Conservation (phyloP, 2,329 filamentous ascomycete genomes). For the Corynespora cassiicola region DNA sequence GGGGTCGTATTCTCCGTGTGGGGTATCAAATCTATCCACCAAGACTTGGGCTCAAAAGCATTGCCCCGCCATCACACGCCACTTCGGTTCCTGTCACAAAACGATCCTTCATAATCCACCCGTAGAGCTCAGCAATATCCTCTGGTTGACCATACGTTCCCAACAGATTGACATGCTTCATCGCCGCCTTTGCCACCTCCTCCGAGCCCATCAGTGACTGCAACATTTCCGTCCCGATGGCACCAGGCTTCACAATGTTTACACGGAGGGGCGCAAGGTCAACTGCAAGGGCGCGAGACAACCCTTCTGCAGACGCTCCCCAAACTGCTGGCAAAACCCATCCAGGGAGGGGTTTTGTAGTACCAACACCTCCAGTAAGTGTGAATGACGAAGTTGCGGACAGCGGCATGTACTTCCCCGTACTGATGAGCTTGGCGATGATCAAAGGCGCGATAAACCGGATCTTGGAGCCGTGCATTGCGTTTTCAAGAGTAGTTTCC, state of each 20-base stretch:
- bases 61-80: conserved; percentile 45
- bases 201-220: conserved; percentile 24
- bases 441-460: conserved; percentile 44
- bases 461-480: conserved; percentile 33
- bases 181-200: conserved; percentile 21
- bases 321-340: conserved; percentile 38
- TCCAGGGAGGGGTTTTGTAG: conserved; percentile 40
- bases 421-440: conserved; percentile 48
- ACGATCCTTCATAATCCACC: conserved; percentile 52
- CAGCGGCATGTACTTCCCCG: conserved; percentile 40
- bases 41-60: conserved; percentile 24
- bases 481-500: conserved; percentile 27
- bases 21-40: no score
- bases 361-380: conserved; percentile 48
- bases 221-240: conserved; percentile 50
- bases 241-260: conserved; percentile 51
- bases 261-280: conserved; percentile 52
- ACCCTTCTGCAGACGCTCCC: conserved; percentile 34
- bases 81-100: conserved; percentile 47
- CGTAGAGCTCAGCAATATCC: conserved; percentile 54
- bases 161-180: conserved; percentile 25
- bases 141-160: conserved; percentile 29
- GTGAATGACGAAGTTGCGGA: conserved; percentile 44
- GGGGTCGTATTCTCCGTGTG: no score
- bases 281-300: conserved; percentile 47